These are phyloP conservation scores for Cladosporium sp. DNA, from an alignment of 2,329 filamentous ascomycete species.

Conservation along the genomic window DNA sequence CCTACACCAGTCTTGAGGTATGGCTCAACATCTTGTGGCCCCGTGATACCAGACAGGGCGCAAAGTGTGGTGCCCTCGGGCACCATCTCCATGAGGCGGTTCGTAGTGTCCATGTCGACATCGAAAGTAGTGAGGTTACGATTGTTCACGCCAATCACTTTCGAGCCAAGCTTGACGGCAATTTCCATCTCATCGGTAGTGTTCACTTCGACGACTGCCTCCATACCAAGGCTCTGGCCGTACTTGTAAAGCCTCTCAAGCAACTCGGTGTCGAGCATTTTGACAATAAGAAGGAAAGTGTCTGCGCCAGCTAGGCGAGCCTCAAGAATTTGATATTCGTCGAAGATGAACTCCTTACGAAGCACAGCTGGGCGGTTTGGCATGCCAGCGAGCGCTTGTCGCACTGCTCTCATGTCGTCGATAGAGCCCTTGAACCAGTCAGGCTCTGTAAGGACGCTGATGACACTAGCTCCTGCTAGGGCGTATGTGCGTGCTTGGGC, in stretches of 20 bases:
- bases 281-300: constrained; percentile 92
- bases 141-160: constrained; percentile 97
- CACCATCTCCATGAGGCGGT: constrained; percentile 77
- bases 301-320: constrained; percentile 89
- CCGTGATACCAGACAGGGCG: constrained; percentile 89
- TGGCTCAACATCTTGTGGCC: constrained; percentile 78
- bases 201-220: constrained; percentile 94
- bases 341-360: constrained; percentile 95
- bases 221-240: constrained; percentile 88
- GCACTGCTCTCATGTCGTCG: constrained; percentile 82
- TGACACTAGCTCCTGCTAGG: constrained; percentile 88
- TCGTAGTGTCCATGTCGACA: constrained; percentile 77
- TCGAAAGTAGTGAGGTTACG: constrained; percentile 94
- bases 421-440: constrained; percentile 99
- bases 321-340: constrained; percentile 97
- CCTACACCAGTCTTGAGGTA: constrained; percentile 88
- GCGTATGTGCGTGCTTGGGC: constrained; percentile 89
- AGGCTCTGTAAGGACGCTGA: constrained; percentile 96
- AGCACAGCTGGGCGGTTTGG: constrained; percentile 86
- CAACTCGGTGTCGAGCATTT: constrained; percentile 80
- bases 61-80: constrained; percentile 83
- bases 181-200: constrained; percentile 88
- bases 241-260: constrained; percentile 81
- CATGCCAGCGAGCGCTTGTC: constrained; percentile 85
- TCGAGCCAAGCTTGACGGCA: constrained; percentile 78